Percentiles rank a stretch among this genome's conserved stretches.
phyloP scores from a whole-genome alignment of 495 filamentous ascomycete species.

The Antarctomyces pellizariae region DNA sequence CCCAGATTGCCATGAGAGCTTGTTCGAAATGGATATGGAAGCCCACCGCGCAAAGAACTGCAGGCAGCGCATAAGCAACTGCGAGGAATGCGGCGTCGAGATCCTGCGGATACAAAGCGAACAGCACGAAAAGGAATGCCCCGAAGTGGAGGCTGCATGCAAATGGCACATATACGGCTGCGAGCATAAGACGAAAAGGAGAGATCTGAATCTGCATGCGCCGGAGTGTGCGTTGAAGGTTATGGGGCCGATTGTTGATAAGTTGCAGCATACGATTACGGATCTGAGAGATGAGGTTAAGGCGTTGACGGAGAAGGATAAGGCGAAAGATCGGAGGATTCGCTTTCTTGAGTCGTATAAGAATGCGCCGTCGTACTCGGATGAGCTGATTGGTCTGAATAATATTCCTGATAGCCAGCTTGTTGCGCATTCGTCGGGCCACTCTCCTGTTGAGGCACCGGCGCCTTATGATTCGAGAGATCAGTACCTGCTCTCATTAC shows the following conservation, averaged over 20 bases:
- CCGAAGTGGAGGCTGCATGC: constrained; percentile 17
- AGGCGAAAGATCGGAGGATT: constrained; percentile 18
- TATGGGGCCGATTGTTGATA: constrained; percentile 16
- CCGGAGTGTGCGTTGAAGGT: constrained; percentile 13
- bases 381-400: too few relatives aligned
- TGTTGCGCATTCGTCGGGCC: too few relatives aligned
- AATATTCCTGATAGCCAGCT: too few relatives aligned
- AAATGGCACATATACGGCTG: constrained; percentile 21
- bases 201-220: constrained; percentile 13
- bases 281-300: constrained; percentile 14
- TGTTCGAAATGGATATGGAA: constrained; percentile 18
- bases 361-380: background rate
- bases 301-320: constrained; percentile 13
- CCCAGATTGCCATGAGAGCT: constrained; percentile 18
- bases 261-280: constrained; percentile 11
- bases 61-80: constrained; percentile 14
- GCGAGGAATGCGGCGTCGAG: constrained; percentile 15
- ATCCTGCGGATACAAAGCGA: constrained; percentile 18
- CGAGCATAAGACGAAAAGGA: constrained; percentile 11
- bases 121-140: constrained; percentile 20
- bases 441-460: too few relatives aligned
- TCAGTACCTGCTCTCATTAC: constrained; percentile 21
- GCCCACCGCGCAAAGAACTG: constrained; percentile 18
- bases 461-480: constrained; percentile 15
- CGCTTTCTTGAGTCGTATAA: constrained; percentile 21